phyloP scores from a whole-genome alignment of 805 yeast species.

The Kluyveromyces wickerhamii region DNA sequence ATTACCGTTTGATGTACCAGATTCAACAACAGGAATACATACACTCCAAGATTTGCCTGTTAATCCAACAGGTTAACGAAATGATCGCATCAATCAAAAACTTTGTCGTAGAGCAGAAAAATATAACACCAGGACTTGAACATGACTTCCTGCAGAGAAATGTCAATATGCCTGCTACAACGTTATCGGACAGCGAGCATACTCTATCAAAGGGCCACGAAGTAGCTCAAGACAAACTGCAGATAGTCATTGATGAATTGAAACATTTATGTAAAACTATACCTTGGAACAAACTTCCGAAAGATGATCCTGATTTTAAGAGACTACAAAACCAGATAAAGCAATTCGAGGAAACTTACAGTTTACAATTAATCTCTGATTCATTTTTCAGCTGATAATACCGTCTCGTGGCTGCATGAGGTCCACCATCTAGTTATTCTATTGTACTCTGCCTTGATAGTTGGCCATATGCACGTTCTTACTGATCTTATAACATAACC shows the following conservation, averaged over 20 bases:
- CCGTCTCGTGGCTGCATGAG: too few relatives aligned
- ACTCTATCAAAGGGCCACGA: conserved; percentile 7
- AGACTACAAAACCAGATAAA: conserved; percentile 6
- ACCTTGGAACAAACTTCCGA: conserved; percentile 18
- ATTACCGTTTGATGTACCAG: conserved; percentile 22
- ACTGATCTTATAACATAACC: conserved; percentile 1
- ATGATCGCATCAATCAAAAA: conserved; percentile 23
- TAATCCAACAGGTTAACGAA: conserved; percentile 23
- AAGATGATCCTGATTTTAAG: conserved; percentile 10
- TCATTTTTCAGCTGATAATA: background rate
- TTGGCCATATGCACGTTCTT: conserved; percentile 4
- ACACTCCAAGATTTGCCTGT: conserved; percentile 17
- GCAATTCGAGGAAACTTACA: conserved; percentile 7
- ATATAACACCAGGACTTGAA: conserved; percentile 16
- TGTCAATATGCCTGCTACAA: conserved; percentile 13
- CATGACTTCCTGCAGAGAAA: conserved; percentile 17
- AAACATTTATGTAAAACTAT: conserved; percentile 10
- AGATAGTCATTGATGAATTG: conserved; percentile 12
- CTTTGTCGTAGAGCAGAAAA: conserved; percentile 23
- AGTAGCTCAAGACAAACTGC: conserved; percentile 13
- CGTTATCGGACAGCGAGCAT: conserved; percentile 10
- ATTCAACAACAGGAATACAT: conserved; percentile 26
- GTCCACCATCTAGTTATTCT: conserved; percentile 3
- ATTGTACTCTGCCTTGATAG: conserved; percentile 1
- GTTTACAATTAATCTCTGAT: conserved; percentile 2